Evolutionary conservation across 1,284 basidiomycete genomes (phyloP).

Genomic region (Leccinum subrobustum): DNA sequence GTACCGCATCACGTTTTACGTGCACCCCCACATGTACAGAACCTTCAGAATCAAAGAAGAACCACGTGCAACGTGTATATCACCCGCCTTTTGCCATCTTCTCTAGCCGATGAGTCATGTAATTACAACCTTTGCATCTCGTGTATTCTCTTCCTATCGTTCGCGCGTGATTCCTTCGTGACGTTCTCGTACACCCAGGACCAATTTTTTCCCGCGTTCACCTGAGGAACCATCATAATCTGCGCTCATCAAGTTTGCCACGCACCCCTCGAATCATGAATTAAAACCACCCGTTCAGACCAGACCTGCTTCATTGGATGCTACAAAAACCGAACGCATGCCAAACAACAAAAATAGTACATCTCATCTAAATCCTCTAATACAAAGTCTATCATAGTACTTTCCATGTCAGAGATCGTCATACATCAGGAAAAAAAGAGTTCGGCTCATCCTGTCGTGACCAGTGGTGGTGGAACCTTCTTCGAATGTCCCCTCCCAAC

Average conservation of each 20-base stretch:
- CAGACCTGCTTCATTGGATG: background rate
- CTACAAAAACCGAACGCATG: conserved; percentile 30
- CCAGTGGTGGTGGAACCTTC: conserved; percentile 18
- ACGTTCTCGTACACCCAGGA: background rate
- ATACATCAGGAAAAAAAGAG: conserved; percentile 13
- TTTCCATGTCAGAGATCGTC: conserved; percentile 14
- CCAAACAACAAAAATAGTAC: conserved; percentile 10
- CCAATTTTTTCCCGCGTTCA: too few species aligned
- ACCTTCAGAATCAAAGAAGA: background rate
- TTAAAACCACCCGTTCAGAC: background rate
- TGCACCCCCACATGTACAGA: background rate
- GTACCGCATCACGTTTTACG: background rate
- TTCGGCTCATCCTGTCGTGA: conserved; percentile 30
- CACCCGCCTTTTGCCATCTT: background rate
- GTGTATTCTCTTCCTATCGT: background rate
- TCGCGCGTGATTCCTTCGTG: background rate
- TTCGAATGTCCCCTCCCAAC: conserved; percentile 42
- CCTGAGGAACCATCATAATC: background rate
- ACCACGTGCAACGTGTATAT: background rate
- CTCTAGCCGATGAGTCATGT: background rate
- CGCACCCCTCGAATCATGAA: background rate
- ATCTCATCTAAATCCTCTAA: conserved; percentile 17
- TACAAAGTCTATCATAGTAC: conserved; percentile 7
- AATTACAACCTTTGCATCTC: background rate
- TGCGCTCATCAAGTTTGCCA: background rate